Evolutionary conservation across 495 filamentous ascomycete species (phyloP).

Genomic region (Tuber borchii): DNA sequence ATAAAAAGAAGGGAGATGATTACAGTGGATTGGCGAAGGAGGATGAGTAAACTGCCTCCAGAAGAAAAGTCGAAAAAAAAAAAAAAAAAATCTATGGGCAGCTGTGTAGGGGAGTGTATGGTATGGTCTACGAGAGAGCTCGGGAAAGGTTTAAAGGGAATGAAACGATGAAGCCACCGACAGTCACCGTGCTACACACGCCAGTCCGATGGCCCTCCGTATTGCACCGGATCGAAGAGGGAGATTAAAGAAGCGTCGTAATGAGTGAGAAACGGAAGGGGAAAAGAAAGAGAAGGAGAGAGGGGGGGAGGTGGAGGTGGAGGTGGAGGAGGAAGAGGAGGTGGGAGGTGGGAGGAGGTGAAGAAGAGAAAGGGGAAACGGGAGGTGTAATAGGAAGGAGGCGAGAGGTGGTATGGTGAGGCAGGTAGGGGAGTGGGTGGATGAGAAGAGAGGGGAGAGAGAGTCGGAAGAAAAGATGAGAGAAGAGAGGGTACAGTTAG

Average conservation of each 20-base stretch:
- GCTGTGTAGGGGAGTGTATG: background rate
- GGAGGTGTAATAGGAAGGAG: slow-evolving; percentile 2
- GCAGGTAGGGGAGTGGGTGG: slow-evolving; percentile 1
- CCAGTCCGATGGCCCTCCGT: slow-evolving; percentile 27
- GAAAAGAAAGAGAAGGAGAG: background rate
- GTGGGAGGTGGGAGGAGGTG: slow-evolving; percentile 20
- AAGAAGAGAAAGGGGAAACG: slow-evolving; percentile 20
- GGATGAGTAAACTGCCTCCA: background rate
- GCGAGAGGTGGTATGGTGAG: background rate
- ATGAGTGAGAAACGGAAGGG: background rate
- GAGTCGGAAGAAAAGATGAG: background rate
- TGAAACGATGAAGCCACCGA: slow-evolving; percentile 33
- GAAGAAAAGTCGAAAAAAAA: background rate
- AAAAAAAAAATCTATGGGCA: slow-evolving; percentile 19
- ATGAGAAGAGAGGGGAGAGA: background rate
- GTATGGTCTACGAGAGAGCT: slow-evolving; percentile 1
- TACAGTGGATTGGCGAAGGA: background rate
- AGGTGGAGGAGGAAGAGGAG: slow-evolving; percentile 15
- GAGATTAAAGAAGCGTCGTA: slow-evolving; percentile 20
- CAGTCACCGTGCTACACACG: slow-evolving; percentile 36
- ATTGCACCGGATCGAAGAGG: slow-evolving; percentile 32
- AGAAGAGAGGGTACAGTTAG: background rate
- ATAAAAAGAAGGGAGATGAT: background rate
- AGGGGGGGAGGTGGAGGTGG: slow-evolving; percentile 10
- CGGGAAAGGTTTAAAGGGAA: slow-evolving; percentile 8